A percentile compares a stretch with the other conserved stretches of the same genome.
These are phyloP conservation scores for Hortiboletus campestris DNA, from an alignment of 768 basidiomycete species.

Conservation along the genomic window DNA sequence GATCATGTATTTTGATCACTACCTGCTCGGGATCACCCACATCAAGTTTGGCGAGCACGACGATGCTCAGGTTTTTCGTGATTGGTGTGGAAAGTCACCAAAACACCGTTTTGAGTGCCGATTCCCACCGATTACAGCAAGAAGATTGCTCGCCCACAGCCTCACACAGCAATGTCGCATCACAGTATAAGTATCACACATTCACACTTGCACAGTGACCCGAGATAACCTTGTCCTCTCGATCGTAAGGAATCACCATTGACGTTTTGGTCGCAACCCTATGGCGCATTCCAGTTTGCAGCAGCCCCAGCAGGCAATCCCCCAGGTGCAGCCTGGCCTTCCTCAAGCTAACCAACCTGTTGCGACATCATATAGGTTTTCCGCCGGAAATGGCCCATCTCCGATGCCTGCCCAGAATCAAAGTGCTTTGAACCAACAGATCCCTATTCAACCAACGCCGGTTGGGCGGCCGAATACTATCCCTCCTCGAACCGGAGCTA, in stretches of 20 bases:
- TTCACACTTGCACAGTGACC: too few relatives aligned
- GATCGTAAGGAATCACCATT: too few relatives aligned
- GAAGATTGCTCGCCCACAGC: too few relatives aligned
- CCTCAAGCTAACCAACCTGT: conserved; percentile 17
- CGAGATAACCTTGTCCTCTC: too few relatives aligned
- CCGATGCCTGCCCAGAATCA: conserved; percentile 23
- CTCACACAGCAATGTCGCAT: too few relatives aligned
- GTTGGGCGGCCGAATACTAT: conserved; percentile 29
- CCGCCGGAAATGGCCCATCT: conserved; percentile 17
- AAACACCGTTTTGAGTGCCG: too few relatives aligned
- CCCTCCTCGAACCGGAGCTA: conserved; percentile 39
- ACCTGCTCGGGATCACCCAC: neutral
- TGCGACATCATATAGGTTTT: conserved; percentile 19
- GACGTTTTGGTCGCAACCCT: conserved; percentile 18
- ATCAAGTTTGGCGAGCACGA: conserved; percentile 1
- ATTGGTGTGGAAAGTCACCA: neutral
- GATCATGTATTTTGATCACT: conserved; percentile 5
- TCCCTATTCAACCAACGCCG: conserved; percentile 32
- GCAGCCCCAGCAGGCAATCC: conserved; percentile 13
- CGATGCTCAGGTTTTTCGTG: neutral
- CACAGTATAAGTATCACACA: too few relatives aligned
- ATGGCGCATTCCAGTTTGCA: conserved; percentile 19
- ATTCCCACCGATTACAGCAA: too few relatives aligned
- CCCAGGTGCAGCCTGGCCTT: conserved; percentile 24
- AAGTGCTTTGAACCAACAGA: conserved; percentile 25